phyloP scores from a whole-genome alignment of 2,329 filamentous ascomycete species.

The Orbilia ellipsospora region DNA sequence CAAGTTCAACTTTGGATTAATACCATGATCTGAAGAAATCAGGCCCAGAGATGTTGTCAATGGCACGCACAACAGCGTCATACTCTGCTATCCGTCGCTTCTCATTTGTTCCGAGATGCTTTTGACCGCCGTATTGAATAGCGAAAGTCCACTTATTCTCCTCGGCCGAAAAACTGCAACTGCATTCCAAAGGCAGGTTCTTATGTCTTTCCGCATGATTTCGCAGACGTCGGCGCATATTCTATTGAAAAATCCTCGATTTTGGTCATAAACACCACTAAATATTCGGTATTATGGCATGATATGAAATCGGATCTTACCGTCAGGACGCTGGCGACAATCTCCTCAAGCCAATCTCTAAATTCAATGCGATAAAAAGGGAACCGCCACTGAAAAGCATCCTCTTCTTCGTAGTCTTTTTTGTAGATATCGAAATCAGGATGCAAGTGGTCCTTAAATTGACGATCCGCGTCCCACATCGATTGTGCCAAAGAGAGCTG shows the following conservation, averaged over 20 bases:
- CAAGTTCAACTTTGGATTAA: too few species aligned
- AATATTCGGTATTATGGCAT: not conserved
- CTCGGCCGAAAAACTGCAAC: not conserved
- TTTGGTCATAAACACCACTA: not conserved
- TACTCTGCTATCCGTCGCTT: conserved; percentile 20
- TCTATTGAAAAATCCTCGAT: not conserved
- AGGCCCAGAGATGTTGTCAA: too few species aligned
- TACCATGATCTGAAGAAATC: too few species aligned
- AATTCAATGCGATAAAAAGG: not conserved
- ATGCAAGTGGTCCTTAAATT: not conserved
- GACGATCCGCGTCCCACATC: not conserved
- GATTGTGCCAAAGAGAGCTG: not conserved
- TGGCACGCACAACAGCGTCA: conserved; percentile 7
- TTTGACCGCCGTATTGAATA: not conserved
- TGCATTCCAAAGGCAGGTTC: not conserved
- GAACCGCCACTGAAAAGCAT: conserved; percentile 15
- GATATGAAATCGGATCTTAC: not conserved
- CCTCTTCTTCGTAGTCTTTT: conserved; percentile 6
- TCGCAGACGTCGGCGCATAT: conserved; percentile 22
- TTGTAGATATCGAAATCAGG: conserved; percentile 4
- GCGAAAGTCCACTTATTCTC: conserved; percentile 9
- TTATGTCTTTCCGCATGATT: not conserved
- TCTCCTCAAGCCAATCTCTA: conserved; percentile 3
- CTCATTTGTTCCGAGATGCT: not conserved
- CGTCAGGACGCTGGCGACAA: conserved; percentile 12